Conservation (phyloP, 805 yeast genomes). For the Priceomyces melissophilus region DNA sequence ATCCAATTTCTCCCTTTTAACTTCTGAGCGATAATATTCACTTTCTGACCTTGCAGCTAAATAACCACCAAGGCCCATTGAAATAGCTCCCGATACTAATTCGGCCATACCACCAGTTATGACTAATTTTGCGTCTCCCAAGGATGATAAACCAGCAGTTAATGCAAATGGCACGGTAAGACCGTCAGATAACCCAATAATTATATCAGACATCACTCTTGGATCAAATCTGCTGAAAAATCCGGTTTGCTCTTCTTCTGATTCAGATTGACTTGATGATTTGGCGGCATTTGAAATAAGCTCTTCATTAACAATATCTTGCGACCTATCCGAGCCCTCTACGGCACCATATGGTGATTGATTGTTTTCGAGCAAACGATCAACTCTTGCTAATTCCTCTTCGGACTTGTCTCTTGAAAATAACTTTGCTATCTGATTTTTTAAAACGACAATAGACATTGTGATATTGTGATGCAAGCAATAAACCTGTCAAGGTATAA, state of each 20-base stretch:
- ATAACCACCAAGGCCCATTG: constrained; percentile 97
- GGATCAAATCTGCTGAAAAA: constrained; percentile 69
- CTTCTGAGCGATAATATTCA: constrained; percentile 71
- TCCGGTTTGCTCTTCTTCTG: constrained; percentile 21
- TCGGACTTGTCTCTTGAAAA: constrained; percentile 22
- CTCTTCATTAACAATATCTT: constrained; percentile 35
- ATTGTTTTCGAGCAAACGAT: constrained; percentile 29
- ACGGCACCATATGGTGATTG: constrained; percentile 38
- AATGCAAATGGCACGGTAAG: constrained; percentile 98
- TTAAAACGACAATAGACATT: constrained; percentile 34
- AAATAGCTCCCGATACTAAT: constrained; percentile 92
- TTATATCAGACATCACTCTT: constrained; percentile 87
- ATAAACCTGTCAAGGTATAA: not conserved
- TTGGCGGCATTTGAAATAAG: constrained; percentile 29
- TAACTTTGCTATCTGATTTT: constrained; percentile 31
- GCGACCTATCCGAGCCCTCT: constrained; percentile 30
- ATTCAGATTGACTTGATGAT: constrained; percentile 14
- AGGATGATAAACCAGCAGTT: constrained; percentile 90
- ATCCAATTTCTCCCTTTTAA: constrained; percentile 63
- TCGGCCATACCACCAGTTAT: constrained; percentile 98
- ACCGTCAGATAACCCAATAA: constrained; percentile 93
- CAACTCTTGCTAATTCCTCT: constrained; percentile 28
- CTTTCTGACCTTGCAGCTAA: constrained; percentile 89
- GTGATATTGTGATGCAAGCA: not conserved
- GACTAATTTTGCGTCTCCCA: constrained; percentile 86